Evolutionary conservation across 1,284 basidiomycete species (phyloP).

Genomic region (Cryptococcus maquisensis): DNA sequence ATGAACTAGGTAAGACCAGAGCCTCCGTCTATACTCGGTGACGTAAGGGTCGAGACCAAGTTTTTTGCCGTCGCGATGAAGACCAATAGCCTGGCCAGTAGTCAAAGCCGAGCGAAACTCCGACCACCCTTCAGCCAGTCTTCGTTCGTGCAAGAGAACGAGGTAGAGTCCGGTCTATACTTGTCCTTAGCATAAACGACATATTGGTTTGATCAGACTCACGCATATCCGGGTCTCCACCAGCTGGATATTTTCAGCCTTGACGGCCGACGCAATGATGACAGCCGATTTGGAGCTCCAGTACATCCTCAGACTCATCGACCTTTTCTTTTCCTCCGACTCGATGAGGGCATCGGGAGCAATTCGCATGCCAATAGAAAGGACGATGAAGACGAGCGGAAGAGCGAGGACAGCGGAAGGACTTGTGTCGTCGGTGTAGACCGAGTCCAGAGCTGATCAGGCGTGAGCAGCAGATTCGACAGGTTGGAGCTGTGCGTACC

Average conservation of each 20-base stretch:
- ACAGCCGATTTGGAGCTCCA: constrained; percentile 85
- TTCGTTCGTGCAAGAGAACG: constrained; percentile 57
- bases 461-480: not conserved
- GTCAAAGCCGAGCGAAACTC: constrained; percentile 84
- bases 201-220: not conserved
- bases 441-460: constrained; percentile 60
- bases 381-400: constrained; percentile 81
- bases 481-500: constrained; percentile 9
- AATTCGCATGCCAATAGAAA: constrained; percentile 79
- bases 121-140: constrained; percentile 74
- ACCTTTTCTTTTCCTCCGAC: constrained; percentile 62
- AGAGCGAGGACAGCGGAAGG: constrained; percentile 49
- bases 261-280: constrained; percentile 77
- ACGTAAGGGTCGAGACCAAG: constrained; percentile 60
- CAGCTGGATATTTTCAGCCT: constrained; percentile 81
- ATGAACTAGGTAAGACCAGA: constrained; percentile 91
- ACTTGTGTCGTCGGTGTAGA: constrained; percentile 52
- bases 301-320: constrained; percentile 76
- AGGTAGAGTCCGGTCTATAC: constrained; percentile 78
- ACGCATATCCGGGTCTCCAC: constrained; percentile 73
- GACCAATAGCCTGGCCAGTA: constrained; percentile 82
- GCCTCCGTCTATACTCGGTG: constrained; percentile 80
- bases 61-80: constrained; percentile 81
- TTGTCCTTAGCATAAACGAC: constrained; percentile 8
- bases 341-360: constrained; percentile 76